Conservation (phyloP, 768 basidiomycete genomes). For the Sporobolomyces phaffii region DNA sequence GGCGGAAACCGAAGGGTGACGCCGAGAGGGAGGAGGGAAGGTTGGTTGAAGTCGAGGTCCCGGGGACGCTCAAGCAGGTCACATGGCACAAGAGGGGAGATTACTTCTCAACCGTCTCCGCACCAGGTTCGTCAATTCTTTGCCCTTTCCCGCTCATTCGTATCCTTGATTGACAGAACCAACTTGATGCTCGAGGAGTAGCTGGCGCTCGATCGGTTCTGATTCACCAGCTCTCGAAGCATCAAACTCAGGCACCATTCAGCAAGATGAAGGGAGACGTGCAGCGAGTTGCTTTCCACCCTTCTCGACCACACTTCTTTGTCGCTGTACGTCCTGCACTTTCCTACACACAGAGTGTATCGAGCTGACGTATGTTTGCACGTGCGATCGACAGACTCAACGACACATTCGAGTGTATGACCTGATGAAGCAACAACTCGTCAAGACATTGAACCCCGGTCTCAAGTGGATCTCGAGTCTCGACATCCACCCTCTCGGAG, state of each 20-base stretch:
- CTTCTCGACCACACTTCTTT: conserved; percentile 88
- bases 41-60: conserved; percentile 48
- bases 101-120: conserved; percentile 80
- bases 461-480: conserved; percentile 95
- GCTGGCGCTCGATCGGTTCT: conserved; percentile 77
- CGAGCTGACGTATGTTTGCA: conserved; percentile 22
- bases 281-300: conserved; percentile 91
- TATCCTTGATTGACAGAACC: too few species aligned
- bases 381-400: conserved; percentile 62
- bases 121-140: conserved; percentile 55
- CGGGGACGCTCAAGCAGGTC: conserved; percentile 63
- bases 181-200: neutral
- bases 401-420: conserved; percentile 94
- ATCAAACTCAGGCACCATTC: conserved; percentile 97
- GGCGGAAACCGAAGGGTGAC: conserved; percentile 46
- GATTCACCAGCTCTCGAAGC: conserved; percentile 88
- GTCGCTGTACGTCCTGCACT: conserved; percentile 65
- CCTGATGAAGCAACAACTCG: conserved; percentile 80
- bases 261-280: conserved; percentile 86
- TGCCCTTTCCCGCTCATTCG: too few species aligned
- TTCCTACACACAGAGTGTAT: neutral
- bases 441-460: conserved; percentile 91
- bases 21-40: conserved; percentile 48
- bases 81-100: conserved; percentile 92
- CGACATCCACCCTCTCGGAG: conserved; percentile 75